Evolutionary conservation across 2,329 filamentous ascomycete species (phyloP).

Genomic region (Rutstroemia sydowiana): DNA sequence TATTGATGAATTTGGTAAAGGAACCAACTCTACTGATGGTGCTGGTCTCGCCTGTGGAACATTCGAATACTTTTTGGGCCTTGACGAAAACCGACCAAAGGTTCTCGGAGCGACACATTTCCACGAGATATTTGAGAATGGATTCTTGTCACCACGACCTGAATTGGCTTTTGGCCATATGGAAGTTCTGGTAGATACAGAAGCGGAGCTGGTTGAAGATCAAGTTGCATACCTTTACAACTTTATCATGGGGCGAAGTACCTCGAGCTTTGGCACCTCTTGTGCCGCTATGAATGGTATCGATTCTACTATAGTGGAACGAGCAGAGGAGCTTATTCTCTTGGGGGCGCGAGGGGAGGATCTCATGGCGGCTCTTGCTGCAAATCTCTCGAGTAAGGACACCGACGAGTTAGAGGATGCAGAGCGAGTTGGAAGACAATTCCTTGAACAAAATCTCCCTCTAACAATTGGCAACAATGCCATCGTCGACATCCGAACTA

Average conservation of each 20-base stretch:
- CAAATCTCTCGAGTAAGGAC: constrained; percentile 57
- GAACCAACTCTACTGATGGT: constrained; percentile 51
- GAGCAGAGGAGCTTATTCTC: constrained; percentile 66
- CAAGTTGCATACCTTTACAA: constrained; percentile 72
- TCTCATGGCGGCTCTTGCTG: constrained; percentile 59
- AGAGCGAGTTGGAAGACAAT: constrained; percentile 50
- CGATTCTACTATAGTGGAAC: constrained; percentile 59
- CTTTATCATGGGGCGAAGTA: constrained; percentile 58
- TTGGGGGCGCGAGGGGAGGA: constrained; percentile 68
- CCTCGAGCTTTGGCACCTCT: constrained; percentile 74
- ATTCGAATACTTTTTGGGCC: constrained; percentile 46
- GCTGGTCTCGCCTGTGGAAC: constrained; percentile 51
- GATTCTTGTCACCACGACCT: constrained; percentile 44
- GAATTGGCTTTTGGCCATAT: constrained; percentile 60
- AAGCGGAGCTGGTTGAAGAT: constrained; percentile 45
- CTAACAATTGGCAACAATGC: constrained; percentile 13
- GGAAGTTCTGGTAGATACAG: constrained; percentile 55
- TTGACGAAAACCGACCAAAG: constrained; percentile 43
- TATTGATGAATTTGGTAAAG: constrained; percentile 85
- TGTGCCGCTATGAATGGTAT: constrained; percentile 88
- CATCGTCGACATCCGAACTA: constrained; percentile 21
- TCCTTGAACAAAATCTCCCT: constrained; percentile 38
- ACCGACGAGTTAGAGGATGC: constrained; percentile 60
- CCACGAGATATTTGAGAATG: constrained; percentile 65
- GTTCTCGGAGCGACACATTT: constrained; percentile 57